Conservation (phyloP, 2,329 filamentous ascomycete species). For the Aspergillus puulaauensis region DNA sequence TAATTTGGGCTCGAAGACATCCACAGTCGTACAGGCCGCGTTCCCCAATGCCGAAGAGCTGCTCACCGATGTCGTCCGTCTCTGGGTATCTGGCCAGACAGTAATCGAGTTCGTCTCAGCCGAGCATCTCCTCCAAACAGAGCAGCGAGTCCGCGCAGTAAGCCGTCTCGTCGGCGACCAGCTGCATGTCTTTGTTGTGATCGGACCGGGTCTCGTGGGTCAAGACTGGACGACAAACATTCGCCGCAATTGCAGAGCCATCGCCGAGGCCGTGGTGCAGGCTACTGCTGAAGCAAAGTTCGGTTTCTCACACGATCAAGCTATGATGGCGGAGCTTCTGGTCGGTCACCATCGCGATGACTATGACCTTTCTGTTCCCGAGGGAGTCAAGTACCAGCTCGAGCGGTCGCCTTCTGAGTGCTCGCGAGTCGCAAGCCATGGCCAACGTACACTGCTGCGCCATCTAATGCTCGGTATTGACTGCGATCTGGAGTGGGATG, state of each 20-base stretch:
- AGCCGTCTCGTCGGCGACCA: slow-evolving; percentile 17
- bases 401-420: slow-evolving; percentile 28
- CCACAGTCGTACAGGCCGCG: slow-evolving; percentile 32
- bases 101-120: slow-evolving; percentile 16
- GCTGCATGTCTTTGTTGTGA: slow-evolving; percentile 27
- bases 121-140: slow-evolving; percentile 12
- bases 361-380: slow-evolving; percentile 22
- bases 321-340: slow-evolving; percentile 30
- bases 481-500: slow-evolving; percentile 16
- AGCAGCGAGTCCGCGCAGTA: slow-evolving; percentile 12
- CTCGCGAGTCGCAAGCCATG: slow-evolving; percentile 24
- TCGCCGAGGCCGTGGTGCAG: slow-evolving; percentile 38
- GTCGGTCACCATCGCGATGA: slow-evolving; percentile 26
- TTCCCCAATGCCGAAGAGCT: slow-evolving; percentile 41
- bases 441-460: slow-evolving; percentile 12
- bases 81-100: slow-evolving; percentile 28
- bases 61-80: slow-evolving; percentile 28
- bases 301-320: slow-evolving; percentile 33
- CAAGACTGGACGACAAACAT: slow-evolving; percentile 28
- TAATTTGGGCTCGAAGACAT: slow-evolving; percentile 27
- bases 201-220: slow-evolving; percentile 22
- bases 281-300: slow-evolving; percentile 33
- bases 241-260: slow-evolving; percentile 32
- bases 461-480: slow-evolving; percentile 15
- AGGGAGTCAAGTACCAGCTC: slow-evolving; percentile 20